Evolutionary conservation across 306 rosid species (phyloP).

Genomic region (Quercus robur): DNA sequence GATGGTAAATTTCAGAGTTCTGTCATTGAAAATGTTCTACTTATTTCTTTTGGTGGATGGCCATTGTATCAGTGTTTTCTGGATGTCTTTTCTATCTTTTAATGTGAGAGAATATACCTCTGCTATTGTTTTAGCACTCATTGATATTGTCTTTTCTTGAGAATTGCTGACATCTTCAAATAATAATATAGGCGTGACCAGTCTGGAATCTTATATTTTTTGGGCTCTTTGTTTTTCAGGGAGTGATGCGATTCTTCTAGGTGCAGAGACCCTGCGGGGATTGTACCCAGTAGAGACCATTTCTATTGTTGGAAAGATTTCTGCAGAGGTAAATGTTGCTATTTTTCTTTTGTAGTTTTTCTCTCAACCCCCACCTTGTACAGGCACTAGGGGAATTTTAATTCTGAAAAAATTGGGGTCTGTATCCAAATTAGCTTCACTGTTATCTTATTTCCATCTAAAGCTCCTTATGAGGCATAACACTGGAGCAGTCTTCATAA

Average conservation of each 20-base stretch:
- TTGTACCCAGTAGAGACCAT: slow-evolving; percentile 91
- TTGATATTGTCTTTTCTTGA: not conserved
- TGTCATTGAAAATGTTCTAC: not conserved
- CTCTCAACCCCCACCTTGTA: not conserved
- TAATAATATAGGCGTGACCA: not conserved
- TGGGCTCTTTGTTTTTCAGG: slow-evolving; percentile 47
- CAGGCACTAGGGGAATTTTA: not conserved
- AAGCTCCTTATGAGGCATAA: not conserved
- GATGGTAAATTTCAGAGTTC: slow-evolving; percentile 58
- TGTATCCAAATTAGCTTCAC: not conserved
- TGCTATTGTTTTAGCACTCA: not conserved
- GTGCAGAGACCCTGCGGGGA: slow-evolving; percentile 99
- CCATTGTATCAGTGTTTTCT: not conserved
- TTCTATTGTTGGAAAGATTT: slow-evolving; percentile 87
- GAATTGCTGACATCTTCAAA: not conserved
- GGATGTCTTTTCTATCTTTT: not conserved
- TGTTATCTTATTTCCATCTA: not conserved
- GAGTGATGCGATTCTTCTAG: slow-evolving; percentile 97
- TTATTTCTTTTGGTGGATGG: slow-evolving; percentile 8
- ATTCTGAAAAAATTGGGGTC: not conserved
- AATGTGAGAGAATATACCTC: not conserved
- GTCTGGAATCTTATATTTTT: not conserved
- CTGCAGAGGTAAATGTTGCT: slow-evolving; percentile 66
- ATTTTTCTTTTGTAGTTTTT: not conserved
- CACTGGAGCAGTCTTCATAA: not conserved